Evolutionary conservation across 768 basidiomycete species (phyloP).

Genomic region (Xerocomellus amylosporus): DNA sequence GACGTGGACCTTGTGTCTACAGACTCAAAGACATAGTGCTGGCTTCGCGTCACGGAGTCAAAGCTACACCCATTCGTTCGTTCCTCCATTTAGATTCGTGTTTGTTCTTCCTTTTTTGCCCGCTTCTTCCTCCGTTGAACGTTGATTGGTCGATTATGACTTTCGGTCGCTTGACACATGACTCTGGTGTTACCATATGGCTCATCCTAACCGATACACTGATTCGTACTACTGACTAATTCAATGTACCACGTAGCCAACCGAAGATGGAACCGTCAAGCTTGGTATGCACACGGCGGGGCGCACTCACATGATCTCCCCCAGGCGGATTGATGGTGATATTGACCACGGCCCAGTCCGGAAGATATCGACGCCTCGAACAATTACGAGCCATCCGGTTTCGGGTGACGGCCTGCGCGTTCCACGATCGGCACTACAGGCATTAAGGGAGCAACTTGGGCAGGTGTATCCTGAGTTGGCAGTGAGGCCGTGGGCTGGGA

Average conservation of each 20-base stretch:
- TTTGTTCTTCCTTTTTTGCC: not conserved
- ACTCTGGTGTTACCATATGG: not conserved
- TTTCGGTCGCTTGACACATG: not conserved
- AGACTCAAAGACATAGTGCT: not conserved
- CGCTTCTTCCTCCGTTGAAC: not conserved
- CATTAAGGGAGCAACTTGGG: constrained; percentile 51
- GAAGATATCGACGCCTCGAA: constrained; percentile 72
- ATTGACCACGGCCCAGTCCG: constrained; percentile 9
- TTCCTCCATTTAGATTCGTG: not conserved
- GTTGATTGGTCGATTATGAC: too few relatives aligned
- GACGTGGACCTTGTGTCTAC: not conserved
- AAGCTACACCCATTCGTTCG: not conserved
- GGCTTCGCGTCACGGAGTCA: not conserved
- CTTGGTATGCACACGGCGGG: constrained; percentile 75
- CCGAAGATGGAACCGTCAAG: constrained; percentile 67
- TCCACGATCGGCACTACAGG: constrained; percentile 51
- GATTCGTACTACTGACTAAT: too few relatives aligned
- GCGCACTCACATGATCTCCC: constrained; percentile 45
- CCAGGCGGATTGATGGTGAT: constrained; percentile 2
- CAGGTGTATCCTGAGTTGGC: constrained; percentile 76
- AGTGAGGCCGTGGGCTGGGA: constrained; percentile 63
- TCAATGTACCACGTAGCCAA: constrained; percentile 55
- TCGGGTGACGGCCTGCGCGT: constrained; percentile 56
- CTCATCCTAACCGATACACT: not conserved
- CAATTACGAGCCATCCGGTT: constrained; percentile 57